These are phyloP conservation scores for Vigna mungo DNA, from an alignment of 306 rosid genomes.

Conservation along the genomic window DNA sequence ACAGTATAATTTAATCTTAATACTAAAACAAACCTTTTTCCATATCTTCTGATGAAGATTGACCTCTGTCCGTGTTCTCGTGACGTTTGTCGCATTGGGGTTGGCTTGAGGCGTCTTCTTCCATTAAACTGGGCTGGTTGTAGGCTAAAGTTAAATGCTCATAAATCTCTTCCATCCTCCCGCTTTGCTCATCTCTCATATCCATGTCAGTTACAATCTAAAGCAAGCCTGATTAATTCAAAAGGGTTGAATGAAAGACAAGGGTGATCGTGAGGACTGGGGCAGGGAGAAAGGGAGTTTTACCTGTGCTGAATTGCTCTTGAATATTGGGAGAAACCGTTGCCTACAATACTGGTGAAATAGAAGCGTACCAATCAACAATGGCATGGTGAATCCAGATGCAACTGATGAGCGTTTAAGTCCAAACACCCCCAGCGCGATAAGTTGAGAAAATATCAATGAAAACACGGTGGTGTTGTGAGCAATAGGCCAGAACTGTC, in stretches of 20 bases:
- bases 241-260: constrained; percentile 5
- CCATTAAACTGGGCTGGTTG: constrained; percentile 51
- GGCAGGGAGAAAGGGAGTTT: constrained; percentile 34
- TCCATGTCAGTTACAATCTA: constrained; percentile 86
- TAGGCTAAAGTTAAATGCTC: constrained; percentile 65
- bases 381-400: constrained; percentile 86
- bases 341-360: constrained; percentile 88
- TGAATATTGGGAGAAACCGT: constrained; percentile 78
- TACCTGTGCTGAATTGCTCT: constrained; percentile 78
- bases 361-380: constrained; percentile 71
- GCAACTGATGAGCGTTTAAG: constrained; percentile 74
- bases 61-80: constrained; percentile 26
- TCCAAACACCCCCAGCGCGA: constrained; percentile 90
- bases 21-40: constrained; percentile 65
- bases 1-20: too few relatives aligned
- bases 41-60: constrained; percentile 44
- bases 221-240: constrained; percentile 40
- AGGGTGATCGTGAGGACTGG: background rate
- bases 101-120: constrained; percentile 31
- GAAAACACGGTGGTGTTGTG: constrained; percentile 81
- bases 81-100: constrained; percentile 44
- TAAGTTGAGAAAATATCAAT: constrained; percentile 71
- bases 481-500: constrained; percentile 83
- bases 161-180: constrained; percentile 66
- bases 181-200: constrained; percentile 67